Evolutionary conservation across 371 early-diverging fungal species (phyloP).

Genomic region (Rhizopus delemar): DNA sequence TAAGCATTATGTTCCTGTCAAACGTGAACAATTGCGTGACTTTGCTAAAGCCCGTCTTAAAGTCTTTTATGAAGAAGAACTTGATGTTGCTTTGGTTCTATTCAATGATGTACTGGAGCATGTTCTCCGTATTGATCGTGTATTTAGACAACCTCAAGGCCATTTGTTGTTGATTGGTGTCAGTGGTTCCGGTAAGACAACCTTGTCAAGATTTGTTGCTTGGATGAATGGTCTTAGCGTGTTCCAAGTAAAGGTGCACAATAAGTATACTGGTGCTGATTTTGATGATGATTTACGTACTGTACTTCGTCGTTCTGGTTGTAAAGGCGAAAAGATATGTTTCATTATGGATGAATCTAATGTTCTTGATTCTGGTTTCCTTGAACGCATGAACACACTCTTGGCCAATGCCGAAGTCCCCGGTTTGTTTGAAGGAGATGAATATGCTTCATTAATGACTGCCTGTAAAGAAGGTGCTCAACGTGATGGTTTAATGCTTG

Average conservation of each 20-base stretch:
- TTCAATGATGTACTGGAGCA: constrained; percentile 98
- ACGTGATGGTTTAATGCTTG: constrained; percentile 91
- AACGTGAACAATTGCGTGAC: constrained; percentile 87
- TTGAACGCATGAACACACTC: constrained; percentile 98
- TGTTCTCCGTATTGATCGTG: constrained; percentile 96
- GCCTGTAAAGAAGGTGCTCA: constrained; percentile 94
- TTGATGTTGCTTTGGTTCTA: constrained; percentile 93
- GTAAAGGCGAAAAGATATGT: constrained; percentile 97
- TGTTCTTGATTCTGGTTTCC: constrained; percentile 93
- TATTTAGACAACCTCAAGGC: constrained; percentile 97
- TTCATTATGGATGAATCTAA: constrained; percentile 98
- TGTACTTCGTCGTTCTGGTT: constrained; percentile 91
- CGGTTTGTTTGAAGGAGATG: constrained; percentile 98
- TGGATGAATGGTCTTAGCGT: constrained; percentile 99
- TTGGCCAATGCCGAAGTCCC: constrained; percentile 98
- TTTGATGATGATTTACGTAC: constrained; percentile 96
- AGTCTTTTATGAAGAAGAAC: constrained; percentile 98
- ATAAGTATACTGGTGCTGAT: constrained; percentile 93
- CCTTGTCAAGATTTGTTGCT: constrained; percentile 95
- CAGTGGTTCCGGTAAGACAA: constrained; percentile 96
- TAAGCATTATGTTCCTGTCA: constrained; percentile 88
- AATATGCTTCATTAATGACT: constrained; percentile 92
- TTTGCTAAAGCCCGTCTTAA: constrained; percentile 94
- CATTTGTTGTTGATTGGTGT: constrained; percentile 97
- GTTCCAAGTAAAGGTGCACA: constrained; percentile 96